phyloP scores from a whole-genome alignment of 345 rosid genomes.

The Rhizophora apiculata region DNA sequence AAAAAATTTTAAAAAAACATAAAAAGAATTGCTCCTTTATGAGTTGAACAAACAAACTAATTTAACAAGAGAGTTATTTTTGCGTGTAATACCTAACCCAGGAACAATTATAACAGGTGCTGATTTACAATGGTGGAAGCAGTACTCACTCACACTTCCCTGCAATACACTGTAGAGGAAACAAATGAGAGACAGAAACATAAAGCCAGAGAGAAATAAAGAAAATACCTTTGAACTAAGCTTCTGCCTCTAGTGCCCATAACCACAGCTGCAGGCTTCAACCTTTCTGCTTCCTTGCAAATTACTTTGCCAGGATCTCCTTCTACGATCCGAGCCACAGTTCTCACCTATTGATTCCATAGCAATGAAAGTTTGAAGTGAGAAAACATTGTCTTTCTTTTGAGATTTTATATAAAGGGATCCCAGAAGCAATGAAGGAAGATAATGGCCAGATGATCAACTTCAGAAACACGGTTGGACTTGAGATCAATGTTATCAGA shows the following conservation, averaged over 20 bases:
- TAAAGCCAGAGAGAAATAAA: not conserved
- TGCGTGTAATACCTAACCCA: slow-evolving; percentile 52
- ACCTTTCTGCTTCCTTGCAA: slow-evolving; percentile 74
- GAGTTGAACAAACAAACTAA: not conserved
- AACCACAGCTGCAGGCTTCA: slow-evolving; percentile 86
- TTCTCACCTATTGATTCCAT: slow-evolving; percentile 44
- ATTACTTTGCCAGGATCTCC: slow-evolving; percentile 78
- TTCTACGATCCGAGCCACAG: slow-evolving; percentile 66
- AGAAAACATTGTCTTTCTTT: too few species aligned
- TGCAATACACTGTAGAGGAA: slow-evolving; percentile 54
- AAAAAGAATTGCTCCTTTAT: not conserved
- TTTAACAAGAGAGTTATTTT: not conserved
- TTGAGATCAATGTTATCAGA: too few species aligned
- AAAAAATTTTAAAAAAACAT: not conserved
- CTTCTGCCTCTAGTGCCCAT: slow-evolving; percentile 88
- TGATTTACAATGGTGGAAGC: slow-evolving; percentile 78
- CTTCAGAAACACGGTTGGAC: too few species aligned
- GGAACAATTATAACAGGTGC: slow-evolving; percentile 80
- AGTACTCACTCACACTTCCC: slow-evolving; percentile 76
- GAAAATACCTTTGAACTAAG: slow-evolving; percentile 62
- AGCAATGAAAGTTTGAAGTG: not conserved
- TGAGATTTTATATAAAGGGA: too few species aligned
- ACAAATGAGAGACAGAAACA: not conserved
- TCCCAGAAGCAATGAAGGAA: too few species aligned
- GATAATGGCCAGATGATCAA: too few species aligned